Percentiles rank a stretch among this genome's conserved stretches.
Conservation (phyloP, 345 rosid genomes). For the Mercurialis annua region DNA sequence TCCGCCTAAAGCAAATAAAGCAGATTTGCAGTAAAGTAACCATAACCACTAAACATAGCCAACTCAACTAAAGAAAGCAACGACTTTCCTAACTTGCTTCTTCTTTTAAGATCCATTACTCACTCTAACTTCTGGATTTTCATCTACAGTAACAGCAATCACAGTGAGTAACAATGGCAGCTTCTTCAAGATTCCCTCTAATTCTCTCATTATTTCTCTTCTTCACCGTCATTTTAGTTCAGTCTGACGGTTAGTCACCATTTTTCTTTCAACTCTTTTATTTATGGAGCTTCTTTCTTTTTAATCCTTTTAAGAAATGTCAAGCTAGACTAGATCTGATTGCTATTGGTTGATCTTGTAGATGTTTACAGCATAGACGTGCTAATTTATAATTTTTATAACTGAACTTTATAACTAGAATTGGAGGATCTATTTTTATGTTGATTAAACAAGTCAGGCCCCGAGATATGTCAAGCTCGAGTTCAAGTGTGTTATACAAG, state of each 20-base stretch:
- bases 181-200: constrained; percentile 29
- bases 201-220: constrained; percentile 35
- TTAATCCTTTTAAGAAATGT: not conserved
- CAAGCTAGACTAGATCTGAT: constrained; percentile 22
- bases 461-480: too few species aligned
- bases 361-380: not conserved
- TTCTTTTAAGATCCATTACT: not conserved
- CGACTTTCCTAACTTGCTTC: constrained; percentile 10
- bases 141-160: not conserved
- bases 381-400: too few species aligned
- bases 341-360: constrained; percentile 11
- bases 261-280: not conserved
- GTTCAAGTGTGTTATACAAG: too few species aligned
- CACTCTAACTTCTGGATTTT: not conserved
- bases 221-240: constrained; percentile 41
- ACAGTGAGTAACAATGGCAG: constrained; percentile 39
- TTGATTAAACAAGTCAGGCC: too few species aligned
- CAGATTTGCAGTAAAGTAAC: not conserved
- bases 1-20: not conserved
- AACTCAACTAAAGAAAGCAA: not conserved
- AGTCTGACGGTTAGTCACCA: constrained; percentile 33
- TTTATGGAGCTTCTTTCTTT: not conserved
- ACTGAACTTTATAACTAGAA: too few species aligned
- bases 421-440: too few species aligned
- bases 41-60: not conserved